Conservation (phyloP, 106 monocot genomes). For the Dendrobium chrysotoxum region DNA sequence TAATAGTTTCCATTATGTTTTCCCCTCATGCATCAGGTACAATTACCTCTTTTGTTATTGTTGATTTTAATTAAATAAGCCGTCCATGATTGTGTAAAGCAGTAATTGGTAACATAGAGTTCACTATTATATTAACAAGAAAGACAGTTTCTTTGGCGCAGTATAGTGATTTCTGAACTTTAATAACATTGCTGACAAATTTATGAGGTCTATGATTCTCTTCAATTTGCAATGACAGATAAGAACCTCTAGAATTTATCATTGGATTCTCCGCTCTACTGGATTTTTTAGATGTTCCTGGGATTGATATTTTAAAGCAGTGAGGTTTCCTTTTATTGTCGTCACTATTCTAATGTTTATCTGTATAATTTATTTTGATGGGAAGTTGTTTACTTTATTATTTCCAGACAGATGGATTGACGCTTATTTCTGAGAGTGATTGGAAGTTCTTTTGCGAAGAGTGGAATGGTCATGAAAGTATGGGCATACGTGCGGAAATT, state of each 20-base stretch:
- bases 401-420: conserved; percentile 66
- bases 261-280: neutral
- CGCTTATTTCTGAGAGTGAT: conserved; percentile 68
- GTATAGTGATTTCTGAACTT: no score
- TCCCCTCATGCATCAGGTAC: no score
- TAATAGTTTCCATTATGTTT: no score
- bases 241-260: neutral
- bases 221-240: neutral
- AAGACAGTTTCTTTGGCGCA: no score
- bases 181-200: neutral
- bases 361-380: neutral
- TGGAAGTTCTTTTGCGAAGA: conserved; percentile 94
- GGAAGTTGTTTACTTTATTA: neutral
- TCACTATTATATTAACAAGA: no score
- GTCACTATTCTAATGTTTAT: neutral
- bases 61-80: no score
- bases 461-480: conserved; percentile 56
- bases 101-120: no score
- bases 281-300: neutral
- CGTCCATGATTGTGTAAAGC: no score
- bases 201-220: neutral
- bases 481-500: conserved; percentile 80
- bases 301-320: neutral
- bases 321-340: neutral
- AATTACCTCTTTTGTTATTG: no score